Conservation (phyloP, 2,329 filamentous ascomycete species). For the Pseudogymnoascus sp. region DNA sequence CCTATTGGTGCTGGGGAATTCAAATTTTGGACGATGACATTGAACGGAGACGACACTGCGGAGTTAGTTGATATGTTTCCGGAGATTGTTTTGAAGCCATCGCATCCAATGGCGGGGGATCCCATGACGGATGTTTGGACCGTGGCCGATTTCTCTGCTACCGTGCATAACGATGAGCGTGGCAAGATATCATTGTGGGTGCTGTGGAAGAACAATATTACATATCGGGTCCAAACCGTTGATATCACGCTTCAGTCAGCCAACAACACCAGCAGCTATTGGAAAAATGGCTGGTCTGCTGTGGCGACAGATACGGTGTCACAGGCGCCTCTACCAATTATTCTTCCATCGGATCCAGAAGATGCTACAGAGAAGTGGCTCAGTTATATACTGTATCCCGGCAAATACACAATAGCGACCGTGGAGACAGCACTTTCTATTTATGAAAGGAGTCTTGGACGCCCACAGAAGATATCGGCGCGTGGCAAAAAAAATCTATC, state of each 20-base stretch:
- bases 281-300: constrained; percentile 62
- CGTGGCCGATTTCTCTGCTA: constrained; percentile 64
- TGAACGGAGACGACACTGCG: constrained; percentile 50
- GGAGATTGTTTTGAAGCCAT: constrained; percentile 55
- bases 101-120: constrained; percentile 57
- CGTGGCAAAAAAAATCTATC: constrained; percentile 51
- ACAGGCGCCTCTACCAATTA: constrained; percentile 43
- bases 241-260: constrained; percentile 20
- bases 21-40: constrained; percentile 78
- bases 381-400: constrained; percentile 71
- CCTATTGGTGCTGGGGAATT: constrained; percentile 82
- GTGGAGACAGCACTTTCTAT: constrained; percentile 76
- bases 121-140: constrained; percentile 72
- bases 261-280: constrained; percentile 46
- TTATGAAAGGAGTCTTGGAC: constrained; percentile 58
- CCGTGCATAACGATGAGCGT: constrained; percentile 41
- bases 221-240: constrained; percentile 57
- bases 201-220: constrained; percentile 77
- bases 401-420: constrained; percentile 68
- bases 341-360: constrained; percentile 54
- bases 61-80: constrained; percentile 66
- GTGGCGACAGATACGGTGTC: constrained; percentile 53
- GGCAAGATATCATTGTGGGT: constrained; percentile 59
- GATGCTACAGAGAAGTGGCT: constrained; percentile 81
- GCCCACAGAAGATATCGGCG: constrained; percentile 31